Conservation (phyloP, 2,329 filamentous ascomycete species). For the Fusarium clavum region DNA sequence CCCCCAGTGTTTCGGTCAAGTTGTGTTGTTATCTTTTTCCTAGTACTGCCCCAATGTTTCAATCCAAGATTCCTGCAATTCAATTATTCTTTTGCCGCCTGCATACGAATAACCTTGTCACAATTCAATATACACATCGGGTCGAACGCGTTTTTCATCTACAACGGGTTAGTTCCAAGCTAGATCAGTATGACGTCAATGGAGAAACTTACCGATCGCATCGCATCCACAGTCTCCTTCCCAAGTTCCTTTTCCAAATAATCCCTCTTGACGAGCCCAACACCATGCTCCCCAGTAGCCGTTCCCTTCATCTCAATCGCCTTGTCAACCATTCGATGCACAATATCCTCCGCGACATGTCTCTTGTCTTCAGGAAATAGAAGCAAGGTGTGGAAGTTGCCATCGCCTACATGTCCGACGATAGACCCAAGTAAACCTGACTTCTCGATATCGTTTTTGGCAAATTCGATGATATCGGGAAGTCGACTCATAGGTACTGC, state of each 20-base stretch:
- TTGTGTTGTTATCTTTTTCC: too few species aligned
- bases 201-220: constrained; percentile 55
- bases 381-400: constrained; percentile 79
- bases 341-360: constrained; percentile 40
- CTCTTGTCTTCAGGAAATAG: background rate
- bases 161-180: background rate
- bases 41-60: too few species aligned
- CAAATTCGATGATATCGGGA: constrained; percentile 81
- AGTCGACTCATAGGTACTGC: constrained; percentile 82
- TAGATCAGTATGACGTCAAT: background rate
- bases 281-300: constrained; percentile 74
- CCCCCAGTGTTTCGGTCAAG: too few species aligned
- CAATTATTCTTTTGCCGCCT: background rate
- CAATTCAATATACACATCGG: constrained; percentile 61
- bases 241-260: constrained; percentile 65
- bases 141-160: constrained; percentile 70
- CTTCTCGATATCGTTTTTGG: constrained; percentile 88
- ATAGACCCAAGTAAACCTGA: constrained; percentile 88
- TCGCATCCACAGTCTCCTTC: constrained; percentile 62
- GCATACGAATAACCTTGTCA: constrained; percentile 46
- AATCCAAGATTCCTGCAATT: too few species aligned
- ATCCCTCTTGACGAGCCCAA: constrained; percentile 71
- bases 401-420: constrained; percentile 90
- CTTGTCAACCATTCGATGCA: constrained; percentile 73
- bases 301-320: constrained; percentile 77